Percentiles rank a stretch among this genome's conserved stretches.
Conservation (phyloP, 2,329 filamentous ascomycete species). For the Pestalotiopsis sp. region DNA sequence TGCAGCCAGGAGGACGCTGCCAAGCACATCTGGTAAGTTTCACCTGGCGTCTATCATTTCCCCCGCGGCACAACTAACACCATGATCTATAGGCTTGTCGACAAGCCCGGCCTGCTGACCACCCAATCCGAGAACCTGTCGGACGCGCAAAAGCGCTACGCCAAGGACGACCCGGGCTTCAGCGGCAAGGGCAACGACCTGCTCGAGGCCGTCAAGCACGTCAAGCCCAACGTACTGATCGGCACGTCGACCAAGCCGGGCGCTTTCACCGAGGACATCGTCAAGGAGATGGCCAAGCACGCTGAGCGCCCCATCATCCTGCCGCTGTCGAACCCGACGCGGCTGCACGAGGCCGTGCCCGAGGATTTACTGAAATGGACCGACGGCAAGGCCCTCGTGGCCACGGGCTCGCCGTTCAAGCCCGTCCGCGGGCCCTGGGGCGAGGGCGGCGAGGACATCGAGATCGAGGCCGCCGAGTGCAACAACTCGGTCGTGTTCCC, state of each 20-base stretch:
- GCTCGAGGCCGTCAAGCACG: slow-evolving; percentile 65
- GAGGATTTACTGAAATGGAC: slow-evolving; percentile 79
- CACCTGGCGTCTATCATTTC: too few species aligned
- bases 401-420: slow-evolving; percentile 81
- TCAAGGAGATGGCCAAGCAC: slow-evolving; percentile 75
- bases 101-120: slow-evolving; percentile 78
- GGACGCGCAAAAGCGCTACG: slow-evolving; percentile 67
- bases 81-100: slow-evolving; percentile 65
- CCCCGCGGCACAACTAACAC: neutral
- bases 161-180: slow-evolving; percentile 67
- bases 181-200: slow-evolving; percentile 58
- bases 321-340: slow-evolving; percentile 83
- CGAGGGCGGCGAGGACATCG: slow-evolving; percentile 41
- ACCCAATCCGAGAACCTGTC: slow-evolving; percentile 63
- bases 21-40: slow-evolving; percentile 72
- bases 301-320: slow-evolving; percentile 75
- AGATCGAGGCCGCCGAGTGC: slow-evolving; percentile 70
- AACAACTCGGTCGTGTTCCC: slow-evolving; percentile 89
- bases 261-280: slow-evolving; percentile 73
- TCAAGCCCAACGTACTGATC: slow-evolving; percentile 80
- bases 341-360: slow-evolving; percentile 80
- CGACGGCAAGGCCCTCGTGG: slow-evolving; percentile 73
- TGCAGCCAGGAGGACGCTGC: slow-evolving; percentile 74
- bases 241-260: slow-evolving; percentile 80
- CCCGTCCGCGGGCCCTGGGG: slow-evolving; percentile 67